Conservation (phyloP, 306 rosid species). For the Canavalia ensiformis region DNA sequence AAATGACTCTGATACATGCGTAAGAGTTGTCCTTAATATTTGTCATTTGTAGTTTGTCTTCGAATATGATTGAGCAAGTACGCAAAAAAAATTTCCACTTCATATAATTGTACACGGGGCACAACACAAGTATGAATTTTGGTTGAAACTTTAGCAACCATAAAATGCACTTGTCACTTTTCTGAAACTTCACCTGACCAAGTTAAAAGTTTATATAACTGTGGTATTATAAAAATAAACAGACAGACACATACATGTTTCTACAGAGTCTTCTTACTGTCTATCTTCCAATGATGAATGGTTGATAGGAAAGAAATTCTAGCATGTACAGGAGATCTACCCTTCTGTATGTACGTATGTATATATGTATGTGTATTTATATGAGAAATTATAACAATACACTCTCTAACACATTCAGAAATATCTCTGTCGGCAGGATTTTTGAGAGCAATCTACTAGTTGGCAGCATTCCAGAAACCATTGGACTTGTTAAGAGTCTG, state of each 20-base stretch:
- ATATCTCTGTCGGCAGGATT: constrained; percentile 53
- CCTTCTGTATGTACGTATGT: not conserved
- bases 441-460: constrained; percentile 51
- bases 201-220: not conserved
- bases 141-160: not conserved
- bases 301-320: not conserved
- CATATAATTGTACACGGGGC: not conserved
- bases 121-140: not conserved
- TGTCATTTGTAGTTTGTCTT: not conserved
- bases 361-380: not conserved
- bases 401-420: not conserved
- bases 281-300: not conserved
- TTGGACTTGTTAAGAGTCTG: constrained; percentile 53
- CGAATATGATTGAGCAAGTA: not conserved
- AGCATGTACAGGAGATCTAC: not conserved
- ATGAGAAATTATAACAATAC: not conserved
- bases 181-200: constrained; percentile 12
- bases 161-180: not conserved
- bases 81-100: not conserved
- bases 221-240: not conserved
- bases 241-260: not conserved
- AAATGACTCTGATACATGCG: constrained; percentile 62
- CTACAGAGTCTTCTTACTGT: not conserved
- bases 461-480: constrained; percentile 60
- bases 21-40: constrained; percentile 47